Evolutionary conservation across 352 stramenopile species (phyloP).

Genomic region (Saprolegnia parasitica): DNA sequence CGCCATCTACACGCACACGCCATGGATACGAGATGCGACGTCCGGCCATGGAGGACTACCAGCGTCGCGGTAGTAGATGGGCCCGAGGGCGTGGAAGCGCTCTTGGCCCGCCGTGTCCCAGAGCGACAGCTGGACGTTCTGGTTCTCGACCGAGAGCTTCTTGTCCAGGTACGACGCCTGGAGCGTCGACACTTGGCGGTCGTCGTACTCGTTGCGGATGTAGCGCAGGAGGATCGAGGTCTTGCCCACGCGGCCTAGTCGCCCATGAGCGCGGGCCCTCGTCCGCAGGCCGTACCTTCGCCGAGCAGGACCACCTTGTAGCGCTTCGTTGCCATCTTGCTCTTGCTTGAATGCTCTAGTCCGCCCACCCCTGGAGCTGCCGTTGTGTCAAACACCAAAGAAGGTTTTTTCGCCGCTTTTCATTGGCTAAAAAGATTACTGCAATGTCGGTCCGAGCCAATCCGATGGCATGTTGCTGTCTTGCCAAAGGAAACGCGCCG

Average conservation of each 20-base stretch:
- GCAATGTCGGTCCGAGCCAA: background rate
- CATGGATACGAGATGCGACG: slow-evolving; percentile 49
- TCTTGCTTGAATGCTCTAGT: background rate
- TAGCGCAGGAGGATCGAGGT: slow-evolving; percentile 93
- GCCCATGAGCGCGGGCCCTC: background rate
- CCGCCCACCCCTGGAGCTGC: background rate
- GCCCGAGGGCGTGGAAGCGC: slow-evolving; percentile 80
- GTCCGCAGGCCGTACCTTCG: slow-evolving; percentile 49
- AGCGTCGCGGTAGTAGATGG: slow-evolving; percentile 89
- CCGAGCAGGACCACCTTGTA: slow-evolving; percentile 76
- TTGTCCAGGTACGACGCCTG: slow-evolving; percentile 93
- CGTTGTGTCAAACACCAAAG: slow-evolving; percentile 26
- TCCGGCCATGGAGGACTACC: slow-evolving; percentile 24
- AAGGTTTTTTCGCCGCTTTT: slow-evolving; percentile 15
- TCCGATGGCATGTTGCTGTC: background rate
- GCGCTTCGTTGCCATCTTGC: slow-evolving; percentile 29
- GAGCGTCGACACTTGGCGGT: slow-evolving; percentile 88
- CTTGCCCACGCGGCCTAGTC: slow-evolving; percentile 89
- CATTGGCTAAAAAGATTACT: slow-evolving; percentile 29
- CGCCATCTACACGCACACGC: slow-evolving; percentile 59
- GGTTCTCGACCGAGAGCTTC: slow-evolving; percentile 77
- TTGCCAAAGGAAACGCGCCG: background rate
- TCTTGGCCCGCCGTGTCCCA: slow-evolving; percentile 87
- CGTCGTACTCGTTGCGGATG: slow-evolving; percentile 91
- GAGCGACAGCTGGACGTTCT: slow-evolving; percentile 72